Percentiles rank a stretch among this genome's conserved stretches.
These are phyloP conservation scores for Nicotiana tomentosiformis DNA, from an alignment of 257 asterid genomes.

Conservation along the genomic window DNA sequence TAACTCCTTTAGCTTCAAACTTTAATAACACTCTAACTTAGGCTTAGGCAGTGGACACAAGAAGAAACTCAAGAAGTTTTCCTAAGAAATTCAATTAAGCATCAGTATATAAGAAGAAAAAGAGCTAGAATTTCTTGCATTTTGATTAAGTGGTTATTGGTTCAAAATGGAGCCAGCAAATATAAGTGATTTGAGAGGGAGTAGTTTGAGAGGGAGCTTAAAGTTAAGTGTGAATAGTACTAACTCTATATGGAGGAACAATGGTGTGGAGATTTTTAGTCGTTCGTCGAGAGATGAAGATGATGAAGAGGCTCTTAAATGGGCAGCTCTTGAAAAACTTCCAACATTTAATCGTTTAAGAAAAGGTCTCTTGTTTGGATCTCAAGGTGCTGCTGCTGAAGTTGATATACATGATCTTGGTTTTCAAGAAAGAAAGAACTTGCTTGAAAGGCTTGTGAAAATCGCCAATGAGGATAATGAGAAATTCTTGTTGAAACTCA, in stretches of 20 bases:
- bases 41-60: too few species aligned
- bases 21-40: too few species aligned
- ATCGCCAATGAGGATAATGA: constrained; percentile 64
- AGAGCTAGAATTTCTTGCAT: too few species aligned
- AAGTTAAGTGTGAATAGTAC: not conserved
- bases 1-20: too few species aligned
- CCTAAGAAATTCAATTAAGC: too few species aligned
- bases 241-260: not conserved
- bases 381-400: not conserved
- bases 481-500: constrained; percentile 49
- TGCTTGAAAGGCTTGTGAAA: constrained; percentile 51
- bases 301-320: not conserved
- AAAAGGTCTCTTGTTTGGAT: constrained; percentile 5
- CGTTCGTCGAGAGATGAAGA: not conserved
- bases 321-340: constrained; percentile 3
- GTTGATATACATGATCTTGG: not conserved
- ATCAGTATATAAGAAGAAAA: too few species aligned
- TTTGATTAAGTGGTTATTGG: too few species aligned
- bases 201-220: constrained; percentile 1
- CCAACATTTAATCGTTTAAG: not conserved
- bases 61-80: too few species aligned
- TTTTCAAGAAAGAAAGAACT: constrained; percentile 27
- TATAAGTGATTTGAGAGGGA: too few species aligned
- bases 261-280: constrained; percentile 1
- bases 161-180: too few species aligned